Evolutionary conservation across 768 basidiomycete genomes (phyloP).

Genomic region (Leccinum rimulosum): DNA sequence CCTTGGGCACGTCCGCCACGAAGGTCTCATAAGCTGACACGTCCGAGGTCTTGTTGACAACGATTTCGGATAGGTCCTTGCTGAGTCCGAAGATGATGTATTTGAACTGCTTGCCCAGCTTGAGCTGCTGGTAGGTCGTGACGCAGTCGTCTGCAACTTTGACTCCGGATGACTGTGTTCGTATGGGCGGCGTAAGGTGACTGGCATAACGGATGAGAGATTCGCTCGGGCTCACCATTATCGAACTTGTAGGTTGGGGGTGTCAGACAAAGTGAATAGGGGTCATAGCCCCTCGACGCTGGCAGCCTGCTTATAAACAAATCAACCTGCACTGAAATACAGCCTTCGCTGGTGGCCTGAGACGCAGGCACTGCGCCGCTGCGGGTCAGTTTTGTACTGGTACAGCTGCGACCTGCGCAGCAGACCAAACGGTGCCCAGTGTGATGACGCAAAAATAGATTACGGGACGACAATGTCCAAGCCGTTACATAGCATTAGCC

Average conservation of each 20-base stretch:
- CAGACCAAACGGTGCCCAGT: neutral
- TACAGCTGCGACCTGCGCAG: slow-evolving; percentile 2
- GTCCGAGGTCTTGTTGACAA: slow-evolving; percentile 65
- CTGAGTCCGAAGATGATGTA: slow-evolving; percentile 82
- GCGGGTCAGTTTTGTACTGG: neutral
- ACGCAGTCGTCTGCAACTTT: slow-evolving; percentile 53
- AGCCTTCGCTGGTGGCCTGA: neutral
- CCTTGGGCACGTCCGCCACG: slow-evolving; percentile 66
- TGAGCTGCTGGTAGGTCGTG: slow-evolving; percentile 20
- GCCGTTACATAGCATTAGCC: neutral
- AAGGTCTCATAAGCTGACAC: slow-evolving; percentile 67
- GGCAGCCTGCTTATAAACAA: slow-evolving; percentile 12
- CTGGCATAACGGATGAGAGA: neutral
- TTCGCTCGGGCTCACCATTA: slow-evolving; percentile 27
- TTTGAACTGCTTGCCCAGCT: slow-evolving; percentile 52
- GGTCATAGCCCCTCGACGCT: slow-evolving; percentile 1
- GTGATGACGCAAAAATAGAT: neutral
- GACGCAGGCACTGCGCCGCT: slow-evolving; percentile 11
- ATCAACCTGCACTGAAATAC: neutral
- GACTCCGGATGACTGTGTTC: slow-evolving; percentile 32
- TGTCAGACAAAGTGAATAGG: slow-evolving; percentile 9
- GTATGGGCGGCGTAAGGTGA: slow-evolving; percentile 11
- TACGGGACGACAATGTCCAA: slow-evolving; percentile 1
- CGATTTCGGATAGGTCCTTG: slow-evolving; percentile 62
- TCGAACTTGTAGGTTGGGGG: neutral